Evolutionary conservation across 106 monocot species (phyloP).

Genomic region (Alisma plantagoaquatica): DNA sequence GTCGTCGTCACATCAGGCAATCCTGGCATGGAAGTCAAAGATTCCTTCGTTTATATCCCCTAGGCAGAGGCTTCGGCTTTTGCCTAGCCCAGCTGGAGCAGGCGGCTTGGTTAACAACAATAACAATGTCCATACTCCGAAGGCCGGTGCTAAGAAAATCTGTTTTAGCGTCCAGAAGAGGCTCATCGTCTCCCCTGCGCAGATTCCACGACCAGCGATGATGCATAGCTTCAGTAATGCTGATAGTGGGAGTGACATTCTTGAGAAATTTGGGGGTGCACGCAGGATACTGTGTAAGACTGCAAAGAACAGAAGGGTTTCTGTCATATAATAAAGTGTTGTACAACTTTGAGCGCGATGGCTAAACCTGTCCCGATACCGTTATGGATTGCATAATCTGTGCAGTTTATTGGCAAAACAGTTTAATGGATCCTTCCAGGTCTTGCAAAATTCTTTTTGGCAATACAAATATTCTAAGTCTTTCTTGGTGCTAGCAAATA

Average conservation of each 20-base stretch:
- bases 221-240: conserved; percentile 4
- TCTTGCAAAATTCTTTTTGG: no score
- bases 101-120: conserved; percentile 7
- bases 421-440: no score
- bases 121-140: no score
- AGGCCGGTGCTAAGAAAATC: conserved; percentile 32
- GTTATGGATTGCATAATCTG: no score
- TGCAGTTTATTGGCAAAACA: no score
- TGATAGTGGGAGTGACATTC: conserved; percentile 14
- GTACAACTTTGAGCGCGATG: no score
- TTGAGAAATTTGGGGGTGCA: conserved; percentile 3
- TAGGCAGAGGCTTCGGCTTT: conserved; percentile 26
- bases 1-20: conserved; percentile 1
- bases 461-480: no score
- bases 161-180: conserved; percentile 77
- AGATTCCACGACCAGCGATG: no score
- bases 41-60: conserved; percentile 36
- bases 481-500: no score
- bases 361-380: no score
- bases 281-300: neutral
- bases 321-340: neutral
- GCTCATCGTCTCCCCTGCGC: conserved; percentile 31
- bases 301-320: neutral
- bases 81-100: conserved; percentile 23
- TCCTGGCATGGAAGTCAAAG: conserved; percentile 46